Evolutionary conservation across 2,329 filamentous ascomycete species (phyloP), one percentile per base, ranked within the genome.

Genomic region (Arachnopeziza araneosa): DNA sequence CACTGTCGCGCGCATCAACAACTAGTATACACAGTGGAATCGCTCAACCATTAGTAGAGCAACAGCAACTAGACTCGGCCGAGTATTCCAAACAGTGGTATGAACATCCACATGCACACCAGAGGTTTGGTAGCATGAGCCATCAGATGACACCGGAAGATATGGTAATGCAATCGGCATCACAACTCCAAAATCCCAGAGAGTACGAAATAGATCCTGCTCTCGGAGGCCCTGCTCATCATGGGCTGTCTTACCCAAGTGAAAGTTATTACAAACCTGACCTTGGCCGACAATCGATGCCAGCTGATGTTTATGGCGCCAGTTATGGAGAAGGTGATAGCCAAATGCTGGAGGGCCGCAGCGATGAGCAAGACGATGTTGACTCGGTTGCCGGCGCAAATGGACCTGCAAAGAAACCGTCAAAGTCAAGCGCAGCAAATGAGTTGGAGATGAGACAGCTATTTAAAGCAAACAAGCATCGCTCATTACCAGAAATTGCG

Each of bases 401-500:
- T 19, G 74, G 74, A 24, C 78, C 80, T 49, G 75, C 80, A 36
- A 88, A 84, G 72, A 79, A 83, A 26, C 75, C 77, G n/a, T 80
- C 83, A 26, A 82, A 86, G 54, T 86, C 88, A 19, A 91, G 85
- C 64, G 88, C 89, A 2, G 91, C 90, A 65, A 93, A 93, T 68
- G 90, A 93, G 73, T 80, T 89, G 60, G 90, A 93, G 73, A 86
- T 93, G 81, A 83, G 89, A 51, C 87, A 90, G 69, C 79, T 93
- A 55, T 88, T 91, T 64, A 76, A 79, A n/a, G 78, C 81, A 59
- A 92, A 92, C 70, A 83, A 84, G 63, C 80, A 85, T 63, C 84
- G 89, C 32, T 80, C 75, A 30, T 75, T 93, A 24, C 83, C 85
- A 65, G 89, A 93, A 9, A 86, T 93, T 19, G 90, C 90, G 2